Percentiles rank a stretch among this genome's conserved stretches.
These are phyloP conservation scores for Camptophora hylomeconis DNA, from an alignment of 2,329 filamentous ascomycete species.

Conservation along the genomic window DNA sequence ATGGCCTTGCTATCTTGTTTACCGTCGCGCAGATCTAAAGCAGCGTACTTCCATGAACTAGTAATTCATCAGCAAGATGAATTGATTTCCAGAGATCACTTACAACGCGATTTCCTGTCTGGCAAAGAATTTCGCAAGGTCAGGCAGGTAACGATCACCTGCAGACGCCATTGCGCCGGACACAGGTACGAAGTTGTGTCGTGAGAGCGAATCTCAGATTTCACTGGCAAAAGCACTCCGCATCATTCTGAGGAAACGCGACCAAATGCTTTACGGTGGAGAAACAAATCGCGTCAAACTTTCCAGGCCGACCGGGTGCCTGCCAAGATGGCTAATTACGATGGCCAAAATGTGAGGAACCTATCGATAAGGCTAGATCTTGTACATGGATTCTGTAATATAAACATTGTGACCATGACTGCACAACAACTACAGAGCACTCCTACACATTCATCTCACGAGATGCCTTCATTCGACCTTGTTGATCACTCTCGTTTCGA, in stretches of 20 bases:
- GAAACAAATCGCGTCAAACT: constrained; percentile 6
- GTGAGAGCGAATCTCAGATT: too few species aligned
- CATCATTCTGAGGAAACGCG: constrained; percentile 1
- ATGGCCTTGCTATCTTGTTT: too few species aligned
- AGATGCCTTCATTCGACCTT: constrained; percentile 35
- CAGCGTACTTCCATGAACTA: too few species aligned
- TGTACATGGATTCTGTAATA: not conserved
- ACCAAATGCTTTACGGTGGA: constrained; percentile 1
- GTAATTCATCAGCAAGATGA: too few species aligned
- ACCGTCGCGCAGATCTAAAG: too few species aligned
- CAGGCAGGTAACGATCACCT: constrained; percentile 3
- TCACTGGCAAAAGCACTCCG: too few species aligned
- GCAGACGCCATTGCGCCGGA: constrained; percentile 3
- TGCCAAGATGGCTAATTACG: not conserved
- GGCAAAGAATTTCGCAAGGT: constrained; percentile 5
- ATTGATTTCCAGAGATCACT: constrained; percentile 1
- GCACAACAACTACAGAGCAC: not conserved
- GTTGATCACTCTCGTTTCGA: constrained; percentile 81
- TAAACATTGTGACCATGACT: constrained; percentile 3
- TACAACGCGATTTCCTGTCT: constrained; percentile 4
- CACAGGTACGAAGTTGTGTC: not conserved
- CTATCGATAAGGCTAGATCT: not conserved
- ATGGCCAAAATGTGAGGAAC: not conserved
- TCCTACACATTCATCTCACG: constrained; percentile 4
- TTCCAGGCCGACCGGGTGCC: not conserved